Base-by-base conservation (phyloP, 2,329 filamentous ascomycete species). In the Xylaria arbuscula region DNA sequence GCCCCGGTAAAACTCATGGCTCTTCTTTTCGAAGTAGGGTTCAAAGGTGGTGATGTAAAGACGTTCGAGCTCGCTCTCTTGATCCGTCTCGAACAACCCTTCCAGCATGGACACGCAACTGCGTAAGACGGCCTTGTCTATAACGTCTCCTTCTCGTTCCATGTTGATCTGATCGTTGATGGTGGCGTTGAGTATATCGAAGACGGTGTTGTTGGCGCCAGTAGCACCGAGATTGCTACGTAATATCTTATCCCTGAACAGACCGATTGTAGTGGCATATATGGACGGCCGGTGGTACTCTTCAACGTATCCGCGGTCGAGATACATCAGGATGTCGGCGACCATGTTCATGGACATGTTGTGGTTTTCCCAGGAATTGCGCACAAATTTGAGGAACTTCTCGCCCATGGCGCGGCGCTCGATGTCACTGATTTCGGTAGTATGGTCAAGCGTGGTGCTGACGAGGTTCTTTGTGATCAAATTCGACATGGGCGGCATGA, bases 261-360 rank as follows among this genome's bases (percentile, higher is more conserved):
- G 84, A 2, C 91, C 91, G 84, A 99, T 97, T 2, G 93, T 90
- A 10, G 92, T 89, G 15, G 91, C 88, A 77, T 94, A 98, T 63
- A 98, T 96, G 0, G 92, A 92, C 0, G 93, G 90, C 6, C 89
- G 86, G 68, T 90, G 88, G 6, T 81, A 76, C 70, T 97, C 93
- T 42, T 89, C 85, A 58, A 89, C 91, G 76, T 92, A 45, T n/a
- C 40, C 90, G 58, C 94, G 91, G 78, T 99, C 95, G 85, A 99
- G 93, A 77, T 98, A 98, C 94, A 98, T 98, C 60, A 98, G 85
- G 38, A 98, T 93, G 79, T 98, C 96, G 3, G 94, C 94, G 59
- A 93, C 91, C 95, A 98, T 98, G 77, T 93, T 94, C 93, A 97
- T 97, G 53, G 92, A 94, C 65, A 92, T 88, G 77, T 94, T 93